phyloP scores from a whole-genome alignment of 768 basidiomycete genomes.

The Phylloporus scabripes region DNA sequence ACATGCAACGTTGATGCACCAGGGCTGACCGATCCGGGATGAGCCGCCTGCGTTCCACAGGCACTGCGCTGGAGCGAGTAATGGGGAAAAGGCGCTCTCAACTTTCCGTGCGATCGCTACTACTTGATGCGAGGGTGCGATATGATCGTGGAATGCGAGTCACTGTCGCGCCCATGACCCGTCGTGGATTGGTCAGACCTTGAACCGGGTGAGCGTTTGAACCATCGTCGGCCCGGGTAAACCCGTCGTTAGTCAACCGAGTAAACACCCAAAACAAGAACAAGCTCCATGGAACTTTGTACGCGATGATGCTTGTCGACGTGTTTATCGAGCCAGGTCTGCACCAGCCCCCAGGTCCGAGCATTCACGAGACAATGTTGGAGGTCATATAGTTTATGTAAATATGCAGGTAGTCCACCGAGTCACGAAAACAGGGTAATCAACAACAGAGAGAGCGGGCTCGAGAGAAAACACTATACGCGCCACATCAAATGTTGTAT shows the following conservation, averaged over 20 bases:
- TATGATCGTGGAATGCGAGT: not conserved
- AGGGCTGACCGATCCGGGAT: not conserved
- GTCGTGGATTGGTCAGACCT: not conserved
- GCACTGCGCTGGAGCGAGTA: not conserved
- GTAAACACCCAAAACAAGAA: not conserved
- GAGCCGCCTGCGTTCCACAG: not conserved
- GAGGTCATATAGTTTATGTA: not conserved
- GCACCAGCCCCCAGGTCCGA: too few species aligned
- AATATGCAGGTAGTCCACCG: not conserved
- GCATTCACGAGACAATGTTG: too few species aligned
- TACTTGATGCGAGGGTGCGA: not conserved
- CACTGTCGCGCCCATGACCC: not conserved
- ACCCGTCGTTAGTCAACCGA: too few species aligned
- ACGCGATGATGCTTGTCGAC: too few species aligned
- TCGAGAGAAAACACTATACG: not conserved
- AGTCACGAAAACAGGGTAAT: not conserved
- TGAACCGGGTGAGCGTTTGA: not conserved
- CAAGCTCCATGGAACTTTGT: not conserved
- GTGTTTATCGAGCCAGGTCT: too few species aligned
- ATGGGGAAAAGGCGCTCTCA: not conserved
- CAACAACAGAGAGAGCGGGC: not conserved
- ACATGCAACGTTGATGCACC: not conserved
- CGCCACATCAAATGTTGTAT: slow-evolving; percentile 6
- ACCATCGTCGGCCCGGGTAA: too few species aligned
- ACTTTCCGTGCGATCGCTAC: not conserved